Evolutionary conservation across 225 moss, liverwort and hornwort genomes (phyloP).

Genomic region (Sphagnum tenellum): DNA sequence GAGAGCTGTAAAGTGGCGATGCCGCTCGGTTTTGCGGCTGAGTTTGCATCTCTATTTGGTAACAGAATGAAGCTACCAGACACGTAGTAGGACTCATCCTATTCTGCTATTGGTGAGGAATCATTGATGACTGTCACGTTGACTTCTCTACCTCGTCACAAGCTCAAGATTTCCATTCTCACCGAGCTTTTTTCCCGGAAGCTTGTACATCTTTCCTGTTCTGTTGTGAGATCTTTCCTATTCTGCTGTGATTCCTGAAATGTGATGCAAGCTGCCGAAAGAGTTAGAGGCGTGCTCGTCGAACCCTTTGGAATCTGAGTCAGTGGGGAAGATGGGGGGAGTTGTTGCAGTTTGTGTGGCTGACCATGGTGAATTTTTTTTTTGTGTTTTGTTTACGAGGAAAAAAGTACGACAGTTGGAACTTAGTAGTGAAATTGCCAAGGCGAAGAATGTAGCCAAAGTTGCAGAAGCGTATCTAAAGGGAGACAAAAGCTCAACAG

Average conservation of each 20-base stretch:
- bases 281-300: not conserved
- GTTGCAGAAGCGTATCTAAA: slow-evolving; percentile 41
- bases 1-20: not conserved
- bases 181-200: no score
- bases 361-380: not conserved
- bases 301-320: not conserved
- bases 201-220: no score
- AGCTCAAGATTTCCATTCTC: no score
- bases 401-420: slow-evolving; percentile 40
- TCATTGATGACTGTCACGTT: no score
- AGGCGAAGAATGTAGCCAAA: slow-evolving; percentile 26
- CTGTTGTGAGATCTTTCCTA: not conserved
- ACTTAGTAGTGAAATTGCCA: slow-evolving; percentile 16
- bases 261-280: not conserved
- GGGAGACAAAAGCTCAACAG: slow-evolving; percentile 18
- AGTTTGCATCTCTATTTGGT: slow-evolving; percentile 1
- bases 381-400: not conserved
- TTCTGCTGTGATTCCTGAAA: not conserved
- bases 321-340: no score
- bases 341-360: no score
- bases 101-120: no score
- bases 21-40: not conserved
- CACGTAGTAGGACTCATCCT: no score
- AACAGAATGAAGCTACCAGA: not conserved
- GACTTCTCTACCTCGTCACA: no score